Conservation (phyloP, 352 stramenopile genomes). For the Nothophytophthora sp. region DNA sequence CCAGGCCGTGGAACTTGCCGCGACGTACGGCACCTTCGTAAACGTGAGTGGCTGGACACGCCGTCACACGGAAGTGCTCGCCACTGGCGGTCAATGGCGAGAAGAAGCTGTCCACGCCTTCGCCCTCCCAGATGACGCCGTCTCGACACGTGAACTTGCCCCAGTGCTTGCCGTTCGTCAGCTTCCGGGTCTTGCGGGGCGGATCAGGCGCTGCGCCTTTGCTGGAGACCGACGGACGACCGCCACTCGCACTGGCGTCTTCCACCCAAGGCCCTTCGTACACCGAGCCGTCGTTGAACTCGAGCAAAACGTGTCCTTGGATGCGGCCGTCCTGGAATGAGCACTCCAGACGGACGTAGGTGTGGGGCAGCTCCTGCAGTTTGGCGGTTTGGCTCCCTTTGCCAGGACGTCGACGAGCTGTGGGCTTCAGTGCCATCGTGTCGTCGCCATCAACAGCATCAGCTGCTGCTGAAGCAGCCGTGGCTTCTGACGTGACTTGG, state of each 20-base stretch:
- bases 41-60: constrained; percentile 34
- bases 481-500: constrained; percentile 17
- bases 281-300: constrained; percentile 77
- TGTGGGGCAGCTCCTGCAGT: constrained; percentile 53
- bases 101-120: constrained; percentile 84
- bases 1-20: constrained; percentile 76
- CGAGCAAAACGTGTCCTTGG: constrained; percentile 58
- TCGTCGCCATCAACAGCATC: not conserved
- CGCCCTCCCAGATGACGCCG: constrained; percentile 73
- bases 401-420: constrained; percentile 2
- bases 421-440: constrained; percentile 1
- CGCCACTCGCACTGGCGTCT: constrained; percentile 39
- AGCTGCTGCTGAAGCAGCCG: not conserved
- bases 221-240: constrained; percentile 40
- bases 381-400: constrained; percentile 5
- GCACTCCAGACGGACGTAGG: constrained; percentile 74
- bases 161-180: constrained; percentile 47
- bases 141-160: constrained; percentile 77
- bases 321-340: constrained; percentile 71
- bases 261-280: constrained; percentile 86
- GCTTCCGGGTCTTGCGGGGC: constrained; percentile 54
- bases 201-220: constrained; percentile 19
- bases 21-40: constrained; percentile 57
- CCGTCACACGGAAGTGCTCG: constrained; percentile 55
- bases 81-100: constrained; percentile 70